Conservation (phyloP, 768 basidiomycete species). For the Russula lepida region DNA sequence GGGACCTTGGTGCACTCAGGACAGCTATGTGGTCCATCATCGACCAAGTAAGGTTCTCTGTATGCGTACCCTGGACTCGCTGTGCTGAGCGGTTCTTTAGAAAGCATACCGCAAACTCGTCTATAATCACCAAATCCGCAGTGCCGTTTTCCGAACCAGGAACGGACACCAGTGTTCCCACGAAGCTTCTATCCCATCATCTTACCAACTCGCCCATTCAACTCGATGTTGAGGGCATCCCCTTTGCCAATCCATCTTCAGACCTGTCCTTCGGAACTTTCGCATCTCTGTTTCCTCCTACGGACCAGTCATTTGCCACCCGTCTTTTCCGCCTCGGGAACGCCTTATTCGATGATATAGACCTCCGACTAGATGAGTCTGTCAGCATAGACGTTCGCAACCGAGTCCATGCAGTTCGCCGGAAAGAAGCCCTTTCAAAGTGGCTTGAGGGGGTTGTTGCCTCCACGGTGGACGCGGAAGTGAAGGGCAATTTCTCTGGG, state of each 20-base stretch:
- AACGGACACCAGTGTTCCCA: slow-evolving; percentile 36
- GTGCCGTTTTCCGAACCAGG: slow-evolving; percentile 33
- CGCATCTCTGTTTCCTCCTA: slow-evolving; percentile 55
- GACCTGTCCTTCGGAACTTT: slow-evolving; percentile 75
- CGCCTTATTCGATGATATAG: slow-evolving; percentile 81
- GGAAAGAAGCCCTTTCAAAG: slow-evolving; percentile 70
- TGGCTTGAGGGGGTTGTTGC: slow-evolving; percentile 79
- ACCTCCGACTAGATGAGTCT: slow-evolving; percentile 48
- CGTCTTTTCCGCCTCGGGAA: slow-evolving; percentile 80
- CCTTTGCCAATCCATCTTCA: slow-evolving; percentile 56
- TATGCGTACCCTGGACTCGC: background rate
- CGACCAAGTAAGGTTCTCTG: slow-evolving; percentile 38
- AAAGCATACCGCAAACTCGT: slow-evolving; percentile 52
- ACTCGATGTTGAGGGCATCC: slow-evolving; percentile 59
- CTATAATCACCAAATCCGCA: slow-evolving; percentile 44
- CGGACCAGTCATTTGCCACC: slow-evolving; percentile 68
- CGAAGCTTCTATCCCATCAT: slow-evolving; percentile 69
- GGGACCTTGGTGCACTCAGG: slow-evolving; percentile 72
- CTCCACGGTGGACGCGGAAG: slow-evolving; percentile 61
- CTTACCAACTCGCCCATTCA: slow-evolving; percentile 63
- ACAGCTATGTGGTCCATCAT: slow-evolving; percentile 52
- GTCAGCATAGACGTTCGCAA: slow-evolving; percentile 55
- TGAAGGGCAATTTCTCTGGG: slow-evolving; percentile 41
- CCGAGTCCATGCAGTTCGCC: slow-evolving; percentile 52
- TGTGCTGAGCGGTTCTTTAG: slow-evolving; percentile 27